Evolutionary conservation across 2,329 filamentous ascomycete species (phyloP).

Genomic region (Colletotrichum magnum): DNA sequence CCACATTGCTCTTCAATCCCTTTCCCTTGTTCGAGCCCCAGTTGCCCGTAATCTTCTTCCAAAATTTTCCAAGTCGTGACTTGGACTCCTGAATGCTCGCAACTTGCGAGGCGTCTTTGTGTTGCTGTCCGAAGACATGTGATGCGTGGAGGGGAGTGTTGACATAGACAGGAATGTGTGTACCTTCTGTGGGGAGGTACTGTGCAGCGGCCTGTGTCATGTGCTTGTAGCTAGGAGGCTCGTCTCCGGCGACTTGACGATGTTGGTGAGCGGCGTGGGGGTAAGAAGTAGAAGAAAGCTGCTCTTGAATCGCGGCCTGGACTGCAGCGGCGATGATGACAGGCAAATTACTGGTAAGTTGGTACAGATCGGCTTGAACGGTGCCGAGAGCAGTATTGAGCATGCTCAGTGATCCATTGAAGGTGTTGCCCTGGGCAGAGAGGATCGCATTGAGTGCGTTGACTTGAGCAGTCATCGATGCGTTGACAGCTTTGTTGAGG

Average conservation of each 20-base stretch:
- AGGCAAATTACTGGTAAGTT: not conserved
- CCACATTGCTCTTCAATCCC: not conserved
- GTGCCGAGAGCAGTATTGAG: conserved; percentile 19
- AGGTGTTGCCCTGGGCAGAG: not conserved
- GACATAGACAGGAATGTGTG: not conserved
- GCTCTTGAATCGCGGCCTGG: conserved; percentile 9
- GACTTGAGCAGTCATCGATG: not conserved
- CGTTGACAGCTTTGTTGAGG: too few relatives aligned
- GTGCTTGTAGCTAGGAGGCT: not conserved
- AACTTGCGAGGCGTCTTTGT: not conserved
- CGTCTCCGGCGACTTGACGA: not conserved
- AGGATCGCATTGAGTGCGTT: not conserved
- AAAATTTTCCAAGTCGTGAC: conserved; percentile 2
- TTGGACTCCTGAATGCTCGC: not conserved
- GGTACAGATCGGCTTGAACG: accelerated
- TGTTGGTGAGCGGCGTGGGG: accelerated
- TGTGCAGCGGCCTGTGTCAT: not conserved
- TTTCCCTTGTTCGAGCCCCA: not conserved
- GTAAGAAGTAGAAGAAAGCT: not conserved
- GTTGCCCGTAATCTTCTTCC: not conserved
- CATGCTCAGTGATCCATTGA: not conserved
- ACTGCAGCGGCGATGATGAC: not conserved
- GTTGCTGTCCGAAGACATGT: not conserved
- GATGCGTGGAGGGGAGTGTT: not conserved
- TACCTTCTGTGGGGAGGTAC: not conserved